These are phyloP conservation scores for Trichophyton verrucosum DNA, from an alignment of 2,329 filamentous ascomycete genomes.

Conservation along the genomic window DNA sequence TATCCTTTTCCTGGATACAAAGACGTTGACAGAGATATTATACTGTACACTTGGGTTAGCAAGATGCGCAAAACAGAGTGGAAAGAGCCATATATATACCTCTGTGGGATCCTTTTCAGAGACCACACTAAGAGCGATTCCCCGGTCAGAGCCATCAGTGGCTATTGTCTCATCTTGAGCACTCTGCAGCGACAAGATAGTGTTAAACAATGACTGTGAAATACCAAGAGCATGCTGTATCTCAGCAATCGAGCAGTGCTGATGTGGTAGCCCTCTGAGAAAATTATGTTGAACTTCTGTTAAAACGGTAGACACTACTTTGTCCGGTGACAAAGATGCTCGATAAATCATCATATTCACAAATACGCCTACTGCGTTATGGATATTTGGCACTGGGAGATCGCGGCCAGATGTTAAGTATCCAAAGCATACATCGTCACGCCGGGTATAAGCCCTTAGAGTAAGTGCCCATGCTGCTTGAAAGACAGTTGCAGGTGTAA, in stretches of 20 bases:
- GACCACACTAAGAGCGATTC: not conserved
- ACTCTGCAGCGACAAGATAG: slow-evolving; percentile 5
- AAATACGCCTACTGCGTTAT: slow-evolving; percentile 29
- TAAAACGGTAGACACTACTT: slow-evolving; percentile 37
- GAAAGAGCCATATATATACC: not conserved
- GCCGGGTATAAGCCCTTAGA: slow-evolving; percentile 37
- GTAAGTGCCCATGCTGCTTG: slow-evolving; percentile 43
- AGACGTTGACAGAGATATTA: slow-evolving; percentile 2
- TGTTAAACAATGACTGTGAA: slow-evolving; percentile 7
- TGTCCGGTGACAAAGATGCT: slow-evolving; percentile 20
- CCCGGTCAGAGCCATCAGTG: not conserved
- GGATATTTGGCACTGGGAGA: slow-evolving; percentile 33
- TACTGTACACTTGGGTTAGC: slow-evolving; percentile 4
- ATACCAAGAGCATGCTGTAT: slow-evolving; percentile 26
- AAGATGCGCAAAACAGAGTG: not conserved
- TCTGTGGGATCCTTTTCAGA: slow-evolving; percentile 7
- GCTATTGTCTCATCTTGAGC: not conserved
- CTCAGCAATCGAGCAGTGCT: slow-evolving; percentile 41
- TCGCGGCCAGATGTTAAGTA: slow-evolving; percentile 44
- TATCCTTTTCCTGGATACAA: slow-evolving; percentile 33
- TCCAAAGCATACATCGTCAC: slow-evolving; percentile 41
- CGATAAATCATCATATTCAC: slow-evolving; percentile 31
- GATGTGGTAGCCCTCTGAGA: slow-evolving; percentile 44
- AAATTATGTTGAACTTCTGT: slow-evolving; percentile 42
- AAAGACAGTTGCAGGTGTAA: slow-evolving; percentile 39